Conservation (phyloP, 73 alveolate genomes). For the Blepharisma stoltei region DNA sequence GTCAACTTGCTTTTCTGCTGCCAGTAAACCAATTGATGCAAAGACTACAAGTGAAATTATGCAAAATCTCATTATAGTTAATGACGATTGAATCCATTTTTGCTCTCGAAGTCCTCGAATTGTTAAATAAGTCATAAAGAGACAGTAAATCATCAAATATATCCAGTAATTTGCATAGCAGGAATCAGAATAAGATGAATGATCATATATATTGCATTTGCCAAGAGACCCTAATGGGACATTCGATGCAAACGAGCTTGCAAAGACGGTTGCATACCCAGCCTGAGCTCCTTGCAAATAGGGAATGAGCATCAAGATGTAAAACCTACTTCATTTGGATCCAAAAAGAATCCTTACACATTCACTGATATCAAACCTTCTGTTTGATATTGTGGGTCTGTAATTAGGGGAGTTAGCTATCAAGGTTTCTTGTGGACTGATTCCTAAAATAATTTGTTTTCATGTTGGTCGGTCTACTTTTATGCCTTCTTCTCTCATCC, state of each 20-base stretch:
- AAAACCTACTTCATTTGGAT: not conserved
- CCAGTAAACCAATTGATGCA: not conserved
- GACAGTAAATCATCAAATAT: not conserved
- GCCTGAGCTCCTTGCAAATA: slow-evolving; percentile 1
- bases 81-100: slow-evolving; percentile 3
- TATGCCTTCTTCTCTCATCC: slow-evolving; percentile 8
- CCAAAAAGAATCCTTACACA: not conserved
- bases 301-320: not conserved
- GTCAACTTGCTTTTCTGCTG: not conserved
- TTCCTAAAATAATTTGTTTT: not conserved
- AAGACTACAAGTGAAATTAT: not conserved
- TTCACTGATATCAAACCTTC: slow-evolving; percentile 20
- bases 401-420: not conserved
- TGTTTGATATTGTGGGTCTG: not conserved
- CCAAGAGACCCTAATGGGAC: slow-evolving; percentile 5
- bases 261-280: slow-evolving; percentile 4
- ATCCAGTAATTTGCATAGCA: slow-evolving; percentile 7
- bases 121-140: slow-evolving; percentile 11
- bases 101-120: slow-evolving; percentile 11
- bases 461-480: not conserved
- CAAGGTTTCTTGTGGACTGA: not conserved
- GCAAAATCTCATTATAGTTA: slow-evolving; percentile 9
- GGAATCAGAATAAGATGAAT: not conserved
- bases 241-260: slow-evolving; percentile 10
- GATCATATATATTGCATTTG: slow-evolving; percentile 18